These are phyloP conservation scores for Thalia dealbata DNA, from an alignment of 176 grass and related monocot genomes.

Conservation along the genomic window DNA sequence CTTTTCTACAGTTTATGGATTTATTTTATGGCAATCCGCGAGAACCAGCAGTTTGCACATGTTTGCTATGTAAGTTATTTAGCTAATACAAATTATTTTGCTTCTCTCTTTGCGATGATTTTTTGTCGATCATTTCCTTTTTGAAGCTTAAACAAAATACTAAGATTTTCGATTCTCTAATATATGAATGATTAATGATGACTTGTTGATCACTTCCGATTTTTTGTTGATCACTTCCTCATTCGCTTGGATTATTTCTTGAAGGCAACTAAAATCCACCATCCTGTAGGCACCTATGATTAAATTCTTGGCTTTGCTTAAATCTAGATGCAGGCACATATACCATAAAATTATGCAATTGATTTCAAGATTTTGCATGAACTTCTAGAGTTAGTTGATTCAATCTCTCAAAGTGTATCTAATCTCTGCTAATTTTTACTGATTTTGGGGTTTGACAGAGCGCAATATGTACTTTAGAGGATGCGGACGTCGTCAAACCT, in stretches of 20 bases:
- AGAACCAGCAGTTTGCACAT: neutral
- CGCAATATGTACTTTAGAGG: slow-evolving; percentile 42
- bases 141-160: neutral
- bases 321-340: neutral
- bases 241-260: neutral
- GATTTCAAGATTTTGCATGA: neutral
- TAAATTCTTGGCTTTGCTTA: neutral
- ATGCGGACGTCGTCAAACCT: slow-evolving; percentile 20
- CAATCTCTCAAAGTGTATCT: neutral
- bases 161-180: neutral
- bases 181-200: no score
- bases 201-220: no score
- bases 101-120: neutral
- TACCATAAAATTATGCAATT: neutral
- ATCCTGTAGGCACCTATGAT: neutral
- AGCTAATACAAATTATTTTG: neutral
- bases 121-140: neutral
- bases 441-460: slow-evolving; percentile 15
- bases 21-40: neutral
- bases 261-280: neutral
- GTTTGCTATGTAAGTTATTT: neutral
- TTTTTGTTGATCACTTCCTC: no score
- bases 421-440: neutral
- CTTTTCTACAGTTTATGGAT: neutral
- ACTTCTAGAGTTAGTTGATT: neutral